A percentile compares a stretch with the other conserved stretches of the same genome.
Evolutionary conservation across 78 protist species (phyloP).

Genomic region (Neovahlkampfia damariscottae): DNA sequence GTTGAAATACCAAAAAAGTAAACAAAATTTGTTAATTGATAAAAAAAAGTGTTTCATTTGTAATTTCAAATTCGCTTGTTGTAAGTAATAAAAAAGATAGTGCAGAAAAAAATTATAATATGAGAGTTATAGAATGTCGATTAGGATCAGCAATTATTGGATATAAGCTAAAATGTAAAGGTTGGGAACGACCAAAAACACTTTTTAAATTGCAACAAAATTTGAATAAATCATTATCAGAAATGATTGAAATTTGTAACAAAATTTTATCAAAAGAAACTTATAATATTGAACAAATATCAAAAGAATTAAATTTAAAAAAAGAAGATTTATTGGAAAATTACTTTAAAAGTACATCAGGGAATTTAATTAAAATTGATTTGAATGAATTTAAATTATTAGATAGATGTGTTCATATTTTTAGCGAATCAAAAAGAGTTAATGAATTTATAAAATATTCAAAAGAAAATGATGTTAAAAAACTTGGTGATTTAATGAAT

Average conservation of each 20-base stretch:
- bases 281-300: background rate
- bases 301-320: background rate
- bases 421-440: background rate
- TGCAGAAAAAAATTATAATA: constrained; percentile 4
- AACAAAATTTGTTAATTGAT: too few species aligned
- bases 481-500: constrained; percentile 1
- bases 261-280: background rate
- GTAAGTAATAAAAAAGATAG: background rate
- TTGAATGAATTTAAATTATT: background rate
- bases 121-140: constrained; percentile 15
- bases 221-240: background rate
- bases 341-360: background rate
- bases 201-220: background rate
- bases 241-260: background rate
- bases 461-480: background rate
- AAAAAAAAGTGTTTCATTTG: background rate
- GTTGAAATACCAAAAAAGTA: background rate
- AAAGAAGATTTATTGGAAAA: background rate
- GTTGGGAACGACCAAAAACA: too few species aligned
- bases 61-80: constrained; percentile 10
- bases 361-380: too few species aligned
- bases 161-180: too few species aligned
- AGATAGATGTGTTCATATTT: background rate
- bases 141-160: background rate
- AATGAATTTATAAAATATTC: too few species aligned